These are phyloP conservation scores for Amanita rimosa DNA, from an alignment of 768 basidiomycete genomes.

Conservation along the genomic window DNA sequence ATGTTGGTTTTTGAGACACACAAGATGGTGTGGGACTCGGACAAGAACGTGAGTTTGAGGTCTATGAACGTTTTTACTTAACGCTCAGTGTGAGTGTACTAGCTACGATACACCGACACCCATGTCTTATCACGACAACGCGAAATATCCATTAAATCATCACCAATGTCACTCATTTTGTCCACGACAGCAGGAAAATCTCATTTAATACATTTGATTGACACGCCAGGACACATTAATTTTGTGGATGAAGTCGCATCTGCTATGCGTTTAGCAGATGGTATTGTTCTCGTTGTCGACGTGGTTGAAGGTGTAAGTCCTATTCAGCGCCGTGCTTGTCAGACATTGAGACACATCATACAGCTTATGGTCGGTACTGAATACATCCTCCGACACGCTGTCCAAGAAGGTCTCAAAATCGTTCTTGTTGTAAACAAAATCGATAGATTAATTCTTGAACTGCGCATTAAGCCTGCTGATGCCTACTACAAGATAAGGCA, in stretches of 20 bases:
- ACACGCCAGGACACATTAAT: slow-evolving; percentile 97
- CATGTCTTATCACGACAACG: slow-evolving; percentile 83
- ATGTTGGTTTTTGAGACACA: slow-evolving; percentile 98
- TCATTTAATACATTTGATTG: slow-evolving; percentile 85
- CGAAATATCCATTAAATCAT: slow-evolving; percentile 92
- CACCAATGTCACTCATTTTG: slow-evolving; percentile 89
- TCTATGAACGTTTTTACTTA: neutral
- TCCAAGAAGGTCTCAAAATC: slow-evolving; percentile 83
- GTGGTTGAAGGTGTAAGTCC: slow-evolving; percentile 90
- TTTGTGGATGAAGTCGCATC: slow-evolving; percentile 97
- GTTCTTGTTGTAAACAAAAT: slow-evolving; percentile 96
- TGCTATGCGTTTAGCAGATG: slow-evolving; percentile 79
- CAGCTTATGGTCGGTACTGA: slow-evolving; percentile 93
- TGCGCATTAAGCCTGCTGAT: slow-evolving; percentile 90
- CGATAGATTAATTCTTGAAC: slow-evolving; percentile 91
- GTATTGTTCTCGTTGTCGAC: slow-evolving; percentile 89
- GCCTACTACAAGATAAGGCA: slow-evolving; percentile 99
- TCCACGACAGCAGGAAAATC: slow-evolving; percentile 84
- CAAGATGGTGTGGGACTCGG: slow-evolving; percentile 88
- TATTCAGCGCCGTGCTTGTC: slow-evolving; percentile 4
- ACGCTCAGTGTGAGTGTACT: neutral
- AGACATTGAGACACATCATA: slow-evolving; percentile 8
- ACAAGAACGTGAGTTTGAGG: slow-evolving; percentile 56
- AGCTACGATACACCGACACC: slow-evolving; percentile 95
- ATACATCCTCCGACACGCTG: slow-evolving; percentile 74